Evolutionary conservation across 805 yeast genomes (phyloP).

Genomic region (Yueomyces sp.): DNA sequence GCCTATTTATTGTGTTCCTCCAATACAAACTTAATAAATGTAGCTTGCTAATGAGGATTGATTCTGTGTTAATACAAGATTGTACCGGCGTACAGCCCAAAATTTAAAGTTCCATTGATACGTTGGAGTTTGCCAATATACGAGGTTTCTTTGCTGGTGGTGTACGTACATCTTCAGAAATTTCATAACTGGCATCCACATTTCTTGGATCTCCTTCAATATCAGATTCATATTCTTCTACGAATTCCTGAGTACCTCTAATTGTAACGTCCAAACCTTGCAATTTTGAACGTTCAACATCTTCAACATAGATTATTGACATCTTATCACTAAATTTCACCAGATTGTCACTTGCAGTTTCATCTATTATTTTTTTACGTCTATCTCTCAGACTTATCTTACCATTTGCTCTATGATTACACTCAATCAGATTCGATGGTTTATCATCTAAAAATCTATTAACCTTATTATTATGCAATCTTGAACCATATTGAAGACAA

Average conservation of each 20-base stretch:
- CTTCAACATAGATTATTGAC: constrained; percentile 14
- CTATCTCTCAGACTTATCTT: constrained; percentile 4
- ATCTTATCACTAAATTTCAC: constrained; percentile 11
- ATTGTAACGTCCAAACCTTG: background rate
- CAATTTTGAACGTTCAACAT: background rate
- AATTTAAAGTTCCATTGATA: background rate
- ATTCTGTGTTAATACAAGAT: too few species aligned
- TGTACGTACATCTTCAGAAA: background rate
- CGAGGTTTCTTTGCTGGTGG: background rate
- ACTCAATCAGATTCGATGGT: constrained; percentile 10
- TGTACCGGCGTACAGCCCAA: too few species aligned
- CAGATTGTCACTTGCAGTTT: constrained; percentile 11
- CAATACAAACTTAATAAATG: too few species aligned
- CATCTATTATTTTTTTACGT: constrained; percentile 10
- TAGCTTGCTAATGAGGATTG: too few species aligned
- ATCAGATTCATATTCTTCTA: background rate
- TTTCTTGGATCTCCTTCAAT: background rate
- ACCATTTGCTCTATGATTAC: background rate
- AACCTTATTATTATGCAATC: constrained; percentile 8
- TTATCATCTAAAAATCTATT: constrained; percentile 11
- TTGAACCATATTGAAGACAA: constrained; percentile 15
- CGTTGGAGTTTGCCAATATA: too few species aligned
- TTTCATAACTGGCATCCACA: background rate
- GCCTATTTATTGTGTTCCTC: too few species aligned
- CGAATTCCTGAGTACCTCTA: background rate